Evolutionary conservation across 352 stramenopile species (phyloP).

Genomic region (Aphanomyces astaci): DNA sequence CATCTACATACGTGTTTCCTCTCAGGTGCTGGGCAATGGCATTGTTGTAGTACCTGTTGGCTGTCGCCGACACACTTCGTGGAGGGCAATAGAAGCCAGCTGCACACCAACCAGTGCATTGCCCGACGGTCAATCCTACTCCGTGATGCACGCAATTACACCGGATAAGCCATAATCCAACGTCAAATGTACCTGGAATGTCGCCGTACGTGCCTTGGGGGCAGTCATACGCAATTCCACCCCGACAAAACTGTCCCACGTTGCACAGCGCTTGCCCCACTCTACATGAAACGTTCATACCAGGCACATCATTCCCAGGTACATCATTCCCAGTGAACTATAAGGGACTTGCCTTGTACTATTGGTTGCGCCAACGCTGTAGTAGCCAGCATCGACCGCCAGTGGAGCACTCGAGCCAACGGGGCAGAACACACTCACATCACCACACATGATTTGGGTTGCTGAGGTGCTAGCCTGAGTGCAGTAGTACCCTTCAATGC

Average conservation of each 20-base stretch:
- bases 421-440: constrained; percentile 21
- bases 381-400: constrained; percentile 12
- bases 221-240: constrained; percentile 58
- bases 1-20: not conserved
- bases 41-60: constrained; percentile 3
- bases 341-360: not conserved
- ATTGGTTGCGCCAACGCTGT: constrained; percentile 22
- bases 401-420: not conserved
- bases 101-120: constrained; percentile 60
- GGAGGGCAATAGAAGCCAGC: constrained; percentile 59
- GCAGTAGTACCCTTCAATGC: constrained; percentile 11
- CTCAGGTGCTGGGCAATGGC: too few relatives aligned
- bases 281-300: constrained; percentile 1
- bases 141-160: not conserved
- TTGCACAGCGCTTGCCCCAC: constrained; percentile 44
- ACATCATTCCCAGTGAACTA: too few relatives aligned
- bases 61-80: constrained; percentile 27
- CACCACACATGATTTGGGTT: not conserved
- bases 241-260: constrained; percentile 57
- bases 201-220: constrained; percentile 63
- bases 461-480: not conserved
- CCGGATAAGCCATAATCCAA: too few relatives aligned
- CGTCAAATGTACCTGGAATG: constrained; percentile 49
- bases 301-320: too few relatives aligned
- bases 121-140: constrained; percentile 31